phyloP scores from a whole-genome alignment of 805 yeast species.

The Lipomyces mesembrius region DNA sequence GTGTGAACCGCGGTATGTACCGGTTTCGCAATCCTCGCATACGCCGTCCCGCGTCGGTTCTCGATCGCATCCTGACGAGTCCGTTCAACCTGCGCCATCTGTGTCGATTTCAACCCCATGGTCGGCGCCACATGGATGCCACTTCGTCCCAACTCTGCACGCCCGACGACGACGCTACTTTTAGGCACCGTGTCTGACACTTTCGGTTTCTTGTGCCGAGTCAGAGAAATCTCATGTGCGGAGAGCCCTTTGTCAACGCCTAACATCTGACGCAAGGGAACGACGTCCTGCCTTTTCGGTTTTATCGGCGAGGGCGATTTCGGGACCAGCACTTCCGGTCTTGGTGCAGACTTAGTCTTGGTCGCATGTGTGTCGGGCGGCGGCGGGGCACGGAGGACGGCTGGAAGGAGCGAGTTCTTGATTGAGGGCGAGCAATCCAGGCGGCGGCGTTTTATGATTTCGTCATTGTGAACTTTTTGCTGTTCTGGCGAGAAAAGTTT shows the following conservation, averaged over 20 bases:
- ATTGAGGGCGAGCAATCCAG: constrained; percentile 19
- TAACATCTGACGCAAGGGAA: constrained; percentile 37
- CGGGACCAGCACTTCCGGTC: constrained; percentile 21
- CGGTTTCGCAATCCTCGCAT: constrained; percentile 6
- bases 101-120: constrained; percentile 19
- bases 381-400: background rate
- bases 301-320: constrained; percentile 34
- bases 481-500: constrained; percentile 9
- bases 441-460: constrained; percentile 23
- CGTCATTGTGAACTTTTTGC: constrained; percentile 12
- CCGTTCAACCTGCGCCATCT: constrained; percentile 5
- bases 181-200: background rate
- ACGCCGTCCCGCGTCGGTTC: constrained; percentile 13
- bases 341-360: background rate
- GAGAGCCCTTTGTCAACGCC: constrained; percentile 39
- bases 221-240: constrained; percentile 37
- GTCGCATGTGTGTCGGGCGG: background rate
- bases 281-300: background rate
- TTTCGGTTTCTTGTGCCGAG: constrained; percentile 12
- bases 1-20: background rate
- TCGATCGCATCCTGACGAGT: background rate
- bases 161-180: background rate
- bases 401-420: constrained; percentile 14
- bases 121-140: constrained; percentile 19
- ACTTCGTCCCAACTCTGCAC: background rate